Conservation (phyloP, 495 filamentous ascomycete genomes). For the Daldinia childiae region DNA sequence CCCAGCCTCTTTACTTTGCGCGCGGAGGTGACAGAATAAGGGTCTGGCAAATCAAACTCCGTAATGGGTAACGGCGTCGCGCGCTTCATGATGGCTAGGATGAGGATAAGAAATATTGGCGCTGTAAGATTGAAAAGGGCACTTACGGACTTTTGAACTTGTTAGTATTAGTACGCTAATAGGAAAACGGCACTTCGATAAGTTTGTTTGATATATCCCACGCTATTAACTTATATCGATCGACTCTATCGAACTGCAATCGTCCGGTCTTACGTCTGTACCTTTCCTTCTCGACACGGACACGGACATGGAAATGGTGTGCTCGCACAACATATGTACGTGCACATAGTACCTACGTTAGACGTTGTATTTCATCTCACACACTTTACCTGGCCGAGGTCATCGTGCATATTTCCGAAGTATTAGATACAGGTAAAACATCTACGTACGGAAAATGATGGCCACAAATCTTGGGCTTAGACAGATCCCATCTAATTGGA, state of each 20-base stretch:
- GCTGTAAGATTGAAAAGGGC: slow-evolving; percentile 2
- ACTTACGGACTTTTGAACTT: slow-evolving; percentile 7
- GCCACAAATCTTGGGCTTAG: not conserved
- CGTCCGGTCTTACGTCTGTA: slow-evolving; percentile 3
- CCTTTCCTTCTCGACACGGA: not conserved
- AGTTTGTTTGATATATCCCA: slow-evolving; percentile 3
- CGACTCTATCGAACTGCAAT: not conserved
- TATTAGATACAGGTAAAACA: slow-evolving; percentile 3
- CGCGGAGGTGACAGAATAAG: not conserved
- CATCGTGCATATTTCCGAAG: slow-evolving; percentile 22
- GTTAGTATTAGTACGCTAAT: not conserved
- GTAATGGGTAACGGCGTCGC: not conserved
- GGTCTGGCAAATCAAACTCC: not conserved
- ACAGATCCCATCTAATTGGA: slow-evolving; percentile 3
- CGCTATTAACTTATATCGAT: not conserved
- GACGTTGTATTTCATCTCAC: slow-evolving; percentile 17
- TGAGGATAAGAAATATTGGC: not conserved
- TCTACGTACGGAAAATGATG: not conserved
- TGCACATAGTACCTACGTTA: slow-evolving; percentile 20
- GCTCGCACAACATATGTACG: slow-evolving; percentile 36
- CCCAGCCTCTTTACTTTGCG: slow-evolving; percentile 10
- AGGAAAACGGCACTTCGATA: not conserved
- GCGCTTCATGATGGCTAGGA: slow-evolving; percentile 3
- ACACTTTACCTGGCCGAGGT: slow-evolving; percentile 25
- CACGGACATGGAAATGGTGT: slow-evolving; percentile 26